phyloP scores from a whole-genome alignment of 495 filamentous ascomycete species.

The Clohesyomyces aquaticus region DNA sequence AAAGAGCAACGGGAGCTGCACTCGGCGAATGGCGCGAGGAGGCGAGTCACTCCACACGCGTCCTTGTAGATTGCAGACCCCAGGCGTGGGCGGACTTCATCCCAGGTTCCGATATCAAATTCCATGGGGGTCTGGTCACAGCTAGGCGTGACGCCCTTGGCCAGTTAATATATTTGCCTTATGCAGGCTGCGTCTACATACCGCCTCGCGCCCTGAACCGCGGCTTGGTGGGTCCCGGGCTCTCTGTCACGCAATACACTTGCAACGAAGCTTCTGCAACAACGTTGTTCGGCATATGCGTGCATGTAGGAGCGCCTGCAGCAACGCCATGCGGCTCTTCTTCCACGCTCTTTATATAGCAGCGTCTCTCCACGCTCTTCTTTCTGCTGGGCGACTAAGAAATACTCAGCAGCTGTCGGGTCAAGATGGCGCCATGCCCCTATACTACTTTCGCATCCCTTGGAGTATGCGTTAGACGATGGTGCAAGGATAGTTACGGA shows the following conservation, averaged over 20 bases:
- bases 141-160: neutral
- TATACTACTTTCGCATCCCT: neutral
- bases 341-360: slow-evolving; percentile 8
- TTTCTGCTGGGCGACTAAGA: neutral
- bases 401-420: neutral
- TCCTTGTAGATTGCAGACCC: slow-evolving; percentile 4
- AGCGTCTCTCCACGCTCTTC: neutral
- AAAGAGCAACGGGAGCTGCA: slow-evolving; percentile 6
- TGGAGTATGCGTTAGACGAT: neutral
- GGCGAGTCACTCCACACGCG: neutral
- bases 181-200: slow-evolving; percentile 33
- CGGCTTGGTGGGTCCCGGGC: too few species aligned
- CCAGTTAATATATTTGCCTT: slow-evolving; percentile 26
- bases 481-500: slow-evolving; percentile 2
- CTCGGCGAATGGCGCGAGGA: slow-evolving; percentile 2
- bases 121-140: slow-evolving; percentile 2
- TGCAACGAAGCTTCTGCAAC: slow-evolving; percentile 14
- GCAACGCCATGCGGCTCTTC: slow-evolving; percentile 34
- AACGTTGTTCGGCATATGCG: slow-evolving; percentile 24
- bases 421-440: neutral
- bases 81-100: slow-evolving; percentile 15
- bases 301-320: slow-evolving; percentile 32
- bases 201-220: too few species aligned
- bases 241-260: slow-evolving; percentile 14
- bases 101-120: slow-evolving; percentile 2